phyloP scores from a whole-genome alignment of 169 alveolate species.

The Eimeria praecox region DNA sequence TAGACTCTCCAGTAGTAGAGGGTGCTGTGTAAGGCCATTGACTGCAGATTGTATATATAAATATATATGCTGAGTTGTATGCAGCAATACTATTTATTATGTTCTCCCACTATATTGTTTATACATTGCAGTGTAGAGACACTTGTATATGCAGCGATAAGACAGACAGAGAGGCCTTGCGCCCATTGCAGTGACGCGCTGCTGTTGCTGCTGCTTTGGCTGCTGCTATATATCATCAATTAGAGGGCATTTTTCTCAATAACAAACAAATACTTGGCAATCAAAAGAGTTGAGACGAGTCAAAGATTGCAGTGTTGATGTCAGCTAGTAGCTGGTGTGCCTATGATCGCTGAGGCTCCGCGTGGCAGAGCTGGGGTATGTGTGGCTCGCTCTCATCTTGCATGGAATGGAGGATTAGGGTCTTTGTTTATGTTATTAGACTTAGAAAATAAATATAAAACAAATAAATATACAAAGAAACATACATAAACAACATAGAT shows the following conservation, averaged over 20 bases:
- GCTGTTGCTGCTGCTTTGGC: background rate
- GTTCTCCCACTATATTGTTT: background rate
- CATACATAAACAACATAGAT: background rate
- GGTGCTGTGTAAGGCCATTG: background rate
- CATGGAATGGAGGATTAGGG: background rate
- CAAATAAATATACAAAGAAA: background rate
- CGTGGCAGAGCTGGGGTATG: conserved; percentile 19
- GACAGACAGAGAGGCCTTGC: background rate
- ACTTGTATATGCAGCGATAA: background rate
- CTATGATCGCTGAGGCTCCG: conserved; percentile 8
- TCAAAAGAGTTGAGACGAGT: background rate
- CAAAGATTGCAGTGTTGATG: background rate
- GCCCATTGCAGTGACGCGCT: background rate
- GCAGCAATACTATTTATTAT: background rate
- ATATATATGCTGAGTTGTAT: background rate
- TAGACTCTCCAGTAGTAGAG: background rate
- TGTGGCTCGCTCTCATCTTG: background rate
- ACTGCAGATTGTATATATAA: background rate
- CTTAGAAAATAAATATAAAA: background rate
- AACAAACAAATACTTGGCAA: background rate
- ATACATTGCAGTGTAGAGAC: background rate
- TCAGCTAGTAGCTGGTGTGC: conserved; percentile 6
- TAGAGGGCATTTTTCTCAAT: background rate
- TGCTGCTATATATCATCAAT: background rate
- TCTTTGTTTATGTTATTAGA: background rate